Percentiles rank a stretch among this genome's conserved stretches.
phyloP scores from a whole-genome alignment of 495 filamentous ascomycete genomes.

The Trypethelium eluteriae region DNA sequence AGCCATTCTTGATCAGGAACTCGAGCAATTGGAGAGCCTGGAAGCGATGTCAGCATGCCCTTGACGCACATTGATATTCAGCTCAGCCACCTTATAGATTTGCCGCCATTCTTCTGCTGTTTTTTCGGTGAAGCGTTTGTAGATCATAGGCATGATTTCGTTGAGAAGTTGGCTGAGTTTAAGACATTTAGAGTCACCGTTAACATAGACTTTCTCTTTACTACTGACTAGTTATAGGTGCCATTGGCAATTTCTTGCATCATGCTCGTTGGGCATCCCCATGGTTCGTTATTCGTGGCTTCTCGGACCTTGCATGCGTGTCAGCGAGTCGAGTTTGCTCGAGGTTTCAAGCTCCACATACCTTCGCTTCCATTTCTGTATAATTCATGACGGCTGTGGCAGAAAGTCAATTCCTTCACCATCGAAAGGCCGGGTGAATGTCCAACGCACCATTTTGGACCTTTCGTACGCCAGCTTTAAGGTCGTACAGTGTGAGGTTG shows the following conservation, averaged over 20 bases:
- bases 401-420: constrained; percentile 25
- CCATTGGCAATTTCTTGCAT: constrained; percentile 97
- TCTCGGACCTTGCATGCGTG: constrained; percentile 55
- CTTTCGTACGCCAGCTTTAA: constrained; percentile 95
- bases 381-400: constrained; percentile 92
- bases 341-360: background rate
- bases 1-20: constrained; percentile 96
- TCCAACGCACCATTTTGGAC: constrained; percentile 83
- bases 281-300: constrained; percentile 96
- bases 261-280: constrained; percentile 78
- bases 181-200: constrained; percentile 17
- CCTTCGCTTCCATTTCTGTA: constrained; percentile 98
- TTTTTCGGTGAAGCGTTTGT: constrained; percentile 98
- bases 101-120: constrained; percentile 97
- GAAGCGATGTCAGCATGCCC: background rate
- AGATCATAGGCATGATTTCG: constrained; percentile 99
- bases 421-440: background rate
- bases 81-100: constrained; percentile 73
- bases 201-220: background rate
- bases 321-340: background rate
- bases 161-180: constrained; percentile 77
- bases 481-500: constrained; percentile 91
- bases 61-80: no score
- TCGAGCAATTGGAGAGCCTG: constrained; percentile 88
- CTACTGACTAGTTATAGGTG: constrained; percentile 90